phyloP scores from a whole-genome alignment of 1,139 yeast species.

The Zhuliangozyma parablackwelliae region DNA sequence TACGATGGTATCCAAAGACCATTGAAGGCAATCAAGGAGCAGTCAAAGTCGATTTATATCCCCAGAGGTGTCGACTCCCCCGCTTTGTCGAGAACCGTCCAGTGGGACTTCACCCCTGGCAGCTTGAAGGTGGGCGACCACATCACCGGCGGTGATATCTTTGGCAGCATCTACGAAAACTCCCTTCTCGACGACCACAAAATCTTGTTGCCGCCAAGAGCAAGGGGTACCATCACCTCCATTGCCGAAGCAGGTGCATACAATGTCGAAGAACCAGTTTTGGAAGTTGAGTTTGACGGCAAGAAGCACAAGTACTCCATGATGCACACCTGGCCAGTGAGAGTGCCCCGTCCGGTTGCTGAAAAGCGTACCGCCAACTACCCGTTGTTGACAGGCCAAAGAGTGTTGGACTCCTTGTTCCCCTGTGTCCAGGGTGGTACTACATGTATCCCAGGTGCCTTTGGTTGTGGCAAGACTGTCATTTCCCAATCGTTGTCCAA shows the following conservation, averaged over 20 bases:
- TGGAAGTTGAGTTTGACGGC: constrained; percentile 95
- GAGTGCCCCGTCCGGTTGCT: constrained; percentile 98
- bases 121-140: constrained; percentile 87
- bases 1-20: constrained; percentile 99
- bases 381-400: constrained; percentile 96
- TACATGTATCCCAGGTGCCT: constrained; percentile 99
- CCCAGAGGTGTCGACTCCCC: constrained; percentile 99
- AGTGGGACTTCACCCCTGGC: constrained; percentile 86
- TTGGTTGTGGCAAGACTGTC: constrained; percentile 99
- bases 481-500: constrained; percentile 96
- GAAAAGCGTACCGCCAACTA: constrained; percentile 88
- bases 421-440: constrained; percentile 99
- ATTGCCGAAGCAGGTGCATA: constrained; percentile 89
- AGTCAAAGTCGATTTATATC: constrained; percentile 86
- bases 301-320: constrained; percentile 74
- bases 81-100: constrained; percentile 73
- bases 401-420: constrained; percentile 95
- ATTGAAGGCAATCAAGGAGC: constrained; percentile 81
- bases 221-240: constrained; percentile 92
- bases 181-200: constrained; percentile 89
- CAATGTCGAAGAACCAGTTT: constrained; percentile 79
- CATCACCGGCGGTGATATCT: constrained; percentile 96
- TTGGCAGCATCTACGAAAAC: constrained; percentile 91
- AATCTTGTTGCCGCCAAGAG: constrained; percentile 94
- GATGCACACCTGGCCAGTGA: constrained; percentile 99